These are phyloP conservation scores for Monascus purpureus DNA, from an alignment of 495 filamentous ascomycete species.

Conservation along the genomic window DNA sequence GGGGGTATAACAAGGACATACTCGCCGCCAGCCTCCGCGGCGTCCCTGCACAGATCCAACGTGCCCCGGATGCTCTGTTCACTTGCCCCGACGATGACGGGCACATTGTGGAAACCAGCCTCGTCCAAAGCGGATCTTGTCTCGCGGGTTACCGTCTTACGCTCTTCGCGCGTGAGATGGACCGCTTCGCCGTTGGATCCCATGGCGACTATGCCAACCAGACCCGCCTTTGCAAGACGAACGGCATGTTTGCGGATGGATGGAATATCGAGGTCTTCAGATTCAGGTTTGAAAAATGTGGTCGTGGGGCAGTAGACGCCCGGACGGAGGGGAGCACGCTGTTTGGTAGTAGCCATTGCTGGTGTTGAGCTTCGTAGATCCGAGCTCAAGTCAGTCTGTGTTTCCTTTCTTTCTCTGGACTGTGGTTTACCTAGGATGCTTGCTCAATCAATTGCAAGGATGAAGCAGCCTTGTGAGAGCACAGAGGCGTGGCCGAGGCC, in stretches of 20 bases:
- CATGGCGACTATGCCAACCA: conserved; percentile 76
- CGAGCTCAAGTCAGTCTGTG: neutral
- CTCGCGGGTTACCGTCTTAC: conserved; percentile 58
- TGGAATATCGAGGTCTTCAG: conserved; percentile 70
- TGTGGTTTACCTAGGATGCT: no score
- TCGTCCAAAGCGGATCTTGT: conserved; percentile 73
- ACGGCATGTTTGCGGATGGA: conserved; percentile 67
- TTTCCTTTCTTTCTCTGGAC: no score
- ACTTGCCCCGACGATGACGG: conserved; percentile 68
- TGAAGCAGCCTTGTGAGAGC: no score
- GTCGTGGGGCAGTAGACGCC: conserved; percentile 85
- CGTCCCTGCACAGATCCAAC: conserved; percentile 56
- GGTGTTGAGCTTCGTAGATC: conserved; percentile 5
- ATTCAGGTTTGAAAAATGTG: conserved; percentile 74
- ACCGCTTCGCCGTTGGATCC: conserved; percentile 85
- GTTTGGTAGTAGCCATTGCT: conserved; percentile 4
- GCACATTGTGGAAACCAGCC: conserved; percentile 60
- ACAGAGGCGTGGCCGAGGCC: no score
- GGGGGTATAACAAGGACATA: conserved; percentile 68
- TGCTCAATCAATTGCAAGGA: no score
- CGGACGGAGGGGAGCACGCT: conserved; percentile 53
- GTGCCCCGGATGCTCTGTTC: conserved; percentile 69
- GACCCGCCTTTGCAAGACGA: conserved; percentile 66
- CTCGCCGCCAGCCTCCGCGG: conserved; percentile 58
- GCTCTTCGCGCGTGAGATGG: conserved; percentile 64